Evolutionary conservation across 495 filamentous ascomycete species (phyloP).

Genomic region (Xylona heveae): DNA sequence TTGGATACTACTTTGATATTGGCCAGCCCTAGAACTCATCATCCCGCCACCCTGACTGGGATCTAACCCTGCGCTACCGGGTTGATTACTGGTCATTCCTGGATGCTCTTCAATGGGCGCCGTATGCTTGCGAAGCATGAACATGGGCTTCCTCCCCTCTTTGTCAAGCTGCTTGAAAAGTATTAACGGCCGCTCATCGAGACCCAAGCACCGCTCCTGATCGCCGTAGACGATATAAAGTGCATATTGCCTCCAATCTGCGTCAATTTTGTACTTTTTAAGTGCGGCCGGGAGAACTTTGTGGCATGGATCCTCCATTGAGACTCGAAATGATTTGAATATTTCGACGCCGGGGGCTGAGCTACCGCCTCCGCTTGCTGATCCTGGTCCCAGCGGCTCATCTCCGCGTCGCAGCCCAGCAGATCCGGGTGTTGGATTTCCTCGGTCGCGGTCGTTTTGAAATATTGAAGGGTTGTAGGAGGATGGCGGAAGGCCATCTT

Average conservation of each 20-base stretch:
- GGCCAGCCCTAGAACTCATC: too few relatives aligned
- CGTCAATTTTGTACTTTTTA: constrained; percentile 95
- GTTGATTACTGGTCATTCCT: not conserved
- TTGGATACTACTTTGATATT: constrained; percentile 4
- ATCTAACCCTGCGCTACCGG: too few relatives aligned
- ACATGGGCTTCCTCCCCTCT: constrained; percentile 97
- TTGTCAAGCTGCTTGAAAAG: constrained; percentile 93
- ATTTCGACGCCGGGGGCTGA: constrained; percentile 56
- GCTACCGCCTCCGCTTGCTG: constrained; percentile 14
- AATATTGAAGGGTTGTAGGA: constrained; percentile 9
- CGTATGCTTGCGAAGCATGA: constrained; percentile 59
- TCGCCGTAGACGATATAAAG: constrained; percentile 96
- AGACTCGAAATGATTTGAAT: constrained; percentile 94
- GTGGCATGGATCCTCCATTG: constrained; percentile 93
- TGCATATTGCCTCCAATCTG: constrained; percentile 90
- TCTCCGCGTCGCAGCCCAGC: constrained; percentile 11
- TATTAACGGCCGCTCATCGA: constrained; percentile 84
- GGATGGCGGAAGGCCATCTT: constrained; percentile 9
- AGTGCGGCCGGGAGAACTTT: constrained; percentile 91
- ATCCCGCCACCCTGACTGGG: too few relatives aligned
- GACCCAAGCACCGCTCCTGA: constrained; percentile 77
- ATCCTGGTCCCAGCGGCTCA: constrained; percentile 9
- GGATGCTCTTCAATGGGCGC: not conserved
- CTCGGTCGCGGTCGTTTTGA: constrained; percentile 13
- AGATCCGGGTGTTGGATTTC: constrained; percentile 18